phyloP scores from a whole-genome alignment of 164 flowering plant species.

The Stephania yunnanensis region DNA sequence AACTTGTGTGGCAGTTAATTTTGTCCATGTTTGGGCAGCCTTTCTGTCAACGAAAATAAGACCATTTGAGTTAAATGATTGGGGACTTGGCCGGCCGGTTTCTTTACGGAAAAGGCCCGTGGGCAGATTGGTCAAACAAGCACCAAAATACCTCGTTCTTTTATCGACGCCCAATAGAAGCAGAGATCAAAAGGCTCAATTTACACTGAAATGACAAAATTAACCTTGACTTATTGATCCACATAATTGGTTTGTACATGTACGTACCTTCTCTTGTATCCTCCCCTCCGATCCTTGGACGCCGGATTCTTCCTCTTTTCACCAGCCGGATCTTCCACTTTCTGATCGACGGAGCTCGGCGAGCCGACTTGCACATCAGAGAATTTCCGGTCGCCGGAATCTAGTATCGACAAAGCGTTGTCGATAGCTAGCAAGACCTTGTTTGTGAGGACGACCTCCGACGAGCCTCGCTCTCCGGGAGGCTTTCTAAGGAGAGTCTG shows the following conservation, averaged over 20 bases:
- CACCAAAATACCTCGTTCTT: not conserved
- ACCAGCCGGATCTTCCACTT: constrained; percentile 17
- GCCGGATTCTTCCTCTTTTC: not conserved
- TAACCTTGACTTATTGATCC: not conserved
- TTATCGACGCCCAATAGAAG: not conserved
- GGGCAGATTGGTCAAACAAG: not conserved
- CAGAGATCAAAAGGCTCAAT: too few species aligned
- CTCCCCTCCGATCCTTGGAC: constrained; percentile 6
- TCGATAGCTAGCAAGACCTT: constrained; percentile 23
- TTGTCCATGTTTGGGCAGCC: constrained; percentile 8
- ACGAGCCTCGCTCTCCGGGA: not conserved
- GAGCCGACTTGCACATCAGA: not conserved
- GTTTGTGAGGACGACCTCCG: constrained; percentile 19
- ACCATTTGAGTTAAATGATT: not conserved
- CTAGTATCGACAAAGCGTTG: constrained; percentile 23
- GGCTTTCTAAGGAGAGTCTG: constrained; percentile 13
- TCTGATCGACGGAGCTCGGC: constrained; percentile 17
- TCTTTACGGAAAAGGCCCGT: not conserved
- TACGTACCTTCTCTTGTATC: constrained; percentile 3
- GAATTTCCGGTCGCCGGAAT: constrained; percentile 12
- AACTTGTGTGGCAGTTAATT: constrained; percentile 4
- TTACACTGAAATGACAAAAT: not conserved
- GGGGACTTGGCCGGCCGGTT: not conserved
- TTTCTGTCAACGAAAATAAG: constrained; percentile 11
- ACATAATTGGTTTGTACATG: too few species aligned